A percentile compares a stretch with the other conserved stretches of the same genome.
Evolutionary conservation across 305 asterid genomes (phyloP).

Genomic region (Vinca major): DNA sequence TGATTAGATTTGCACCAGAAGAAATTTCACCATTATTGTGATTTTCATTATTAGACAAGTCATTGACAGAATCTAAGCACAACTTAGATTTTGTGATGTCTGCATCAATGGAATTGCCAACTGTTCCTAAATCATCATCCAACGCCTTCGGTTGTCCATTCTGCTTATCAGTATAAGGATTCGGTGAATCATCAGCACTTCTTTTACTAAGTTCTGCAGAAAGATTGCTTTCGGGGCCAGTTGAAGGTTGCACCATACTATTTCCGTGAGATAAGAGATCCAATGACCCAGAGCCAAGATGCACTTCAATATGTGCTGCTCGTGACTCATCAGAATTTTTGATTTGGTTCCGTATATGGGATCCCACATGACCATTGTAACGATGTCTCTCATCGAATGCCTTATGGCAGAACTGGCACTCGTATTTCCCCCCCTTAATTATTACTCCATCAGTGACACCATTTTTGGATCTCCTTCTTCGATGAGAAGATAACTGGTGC

Average conservation of each 20-base stretch:
- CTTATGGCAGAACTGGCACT: slow-evolving; percentile 71
- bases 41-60: slow-evolving; percentile 16
- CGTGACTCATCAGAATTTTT: slow-evolving; percentile 35
- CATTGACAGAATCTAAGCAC: slow-evolving; percentile 20
- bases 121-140: slow-evolving; percentile 16
- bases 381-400: slow-evolving; percentile 49
- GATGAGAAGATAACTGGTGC: slow-evolving; percentile 45
- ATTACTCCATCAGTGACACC: slow-evolving; percentile 61
- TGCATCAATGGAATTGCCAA: slow-evolving; percentile 20
- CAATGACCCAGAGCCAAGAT: slow-evolving; percentile 20
- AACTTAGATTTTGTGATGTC: slow-evolving; percentile 16
- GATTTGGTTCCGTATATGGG: slow-evolving; percentile 52
- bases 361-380: slow-evolving; percentile 65
- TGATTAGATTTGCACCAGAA: slow-evolving; percentile 13
- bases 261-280: slow-evolving; percentile 23
- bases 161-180: slow-evolving; percentile 21
- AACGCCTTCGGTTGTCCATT: slow-evolving; percentile 22
- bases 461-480: slow-evolving; percentile 36
- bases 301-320: slow-evolving; percentile 17
- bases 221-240: slow-evolving; percentile 15
- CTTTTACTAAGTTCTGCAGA: slow-evolving; percentile 20
- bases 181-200: slow-evolving; percentile 19
- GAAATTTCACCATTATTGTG: slow-evolving; percentile 15
- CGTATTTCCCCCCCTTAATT: slow-evolving; percentile 56
- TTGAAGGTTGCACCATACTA: slow-evolving; percentile 21